Conservation (phyloP, 108 stramenopile species). For the Pseudonitzschia multiseries region DNA sequence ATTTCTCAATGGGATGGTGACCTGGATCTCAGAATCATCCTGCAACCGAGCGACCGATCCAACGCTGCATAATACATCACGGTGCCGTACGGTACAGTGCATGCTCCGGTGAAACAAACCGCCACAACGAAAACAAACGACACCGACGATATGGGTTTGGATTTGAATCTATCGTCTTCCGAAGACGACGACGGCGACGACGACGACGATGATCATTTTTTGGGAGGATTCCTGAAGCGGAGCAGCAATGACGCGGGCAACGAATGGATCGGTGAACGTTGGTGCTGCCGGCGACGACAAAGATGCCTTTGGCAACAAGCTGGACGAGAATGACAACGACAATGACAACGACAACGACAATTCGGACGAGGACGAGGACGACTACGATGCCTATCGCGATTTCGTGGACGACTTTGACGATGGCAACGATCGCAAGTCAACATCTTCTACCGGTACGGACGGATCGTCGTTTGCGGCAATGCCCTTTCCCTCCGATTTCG, state of each 20-base stretch:
- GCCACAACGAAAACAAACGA: too few species aligned
- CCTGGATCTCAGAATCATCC: too few species aligned
- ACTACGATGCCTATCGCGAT: not conserved
- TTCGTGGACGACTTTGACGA: not conserved
- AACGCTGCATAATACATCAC: too few species aligned
- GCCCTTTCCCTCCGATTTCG: conserved; percentile 19
- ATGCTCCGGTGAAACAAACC: too few species aligned
- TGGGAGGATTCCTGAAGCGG: not conserved
- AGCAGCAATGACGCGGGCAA: not conserved
- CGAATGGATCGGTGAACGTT: too few species aligned
- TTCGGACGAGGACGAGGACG: not conserved
- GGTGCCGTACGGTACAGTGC: too few species aligned
- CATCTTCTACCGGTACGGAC: conserved; percentile 1
- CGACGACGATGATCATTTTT: not conserved
- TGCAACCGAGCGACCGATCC: too few species aligned
- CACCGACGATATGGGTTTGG: conserved; percentile 37
- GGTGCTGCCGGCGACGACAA: too few species aligned
- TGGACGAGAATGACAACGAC: not conserved
- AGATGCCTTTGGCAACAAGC: too few species aligned
- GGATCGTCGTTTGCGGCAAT: not conserved
- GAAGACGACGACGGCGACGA: conserved; percentile 23
- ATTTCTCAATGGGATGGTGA: too few species aligned
- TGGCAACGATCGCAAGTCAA: conserved; percentile 8
- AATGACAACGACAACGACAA: not conserved
- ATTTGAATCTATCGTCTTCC: too few species aligned